These are phyloP conservation scores for Pyropia yezoensis DNA, from an alignment of 23 red algal genomes.

Conservation along the genomic window DNA sequence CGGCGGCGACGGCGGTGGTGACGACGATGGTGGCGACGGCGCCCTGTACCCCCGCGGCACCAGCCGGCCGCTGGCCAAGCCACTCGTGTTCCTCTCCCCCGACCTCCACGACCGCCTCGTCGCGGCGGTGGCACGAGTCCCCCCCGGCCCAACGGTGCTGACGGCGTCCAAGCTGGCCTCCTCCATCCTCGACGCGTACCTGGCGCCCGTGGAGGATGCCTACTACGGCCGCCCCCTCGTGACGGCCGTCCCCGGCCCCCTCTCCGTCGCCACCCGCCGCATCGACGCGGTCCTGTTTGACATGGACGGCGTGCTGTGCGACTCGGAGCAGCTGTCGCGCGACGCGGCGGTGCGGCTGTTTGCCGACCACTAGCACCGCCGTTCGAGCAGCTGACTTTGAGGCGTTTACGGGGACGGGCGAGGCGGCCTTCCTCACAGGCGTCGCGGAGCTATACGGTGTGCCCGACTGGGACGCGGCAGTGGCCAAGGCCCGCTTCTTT, in stretches of 20 bases:
- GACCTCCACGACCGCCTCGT: too few relatives aligned
- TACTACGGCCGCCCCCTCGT: conserved; percentile 28
- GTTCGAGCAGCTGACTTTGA: conserved; percentile 61
- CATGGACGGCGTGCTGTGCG: conserved; percentile 92
- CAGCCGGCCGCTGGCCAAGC: too few relatives aligned
- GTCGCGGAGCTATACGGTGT: conserved; percentile 56
- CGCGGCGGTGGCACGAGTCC: too few relatives aligned
- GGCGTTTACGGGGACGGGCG: conserved; percentile 77
- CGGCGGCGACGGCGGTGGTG: too few relatives aligned
- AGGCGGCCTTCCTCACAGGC: conserved; percentile 64
- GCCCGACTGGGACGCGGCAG: conserved; percentile 27
- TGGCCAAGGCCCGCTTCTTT: conserved; percentile 72
- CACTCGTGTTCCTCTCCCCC: too few relatives aligned
- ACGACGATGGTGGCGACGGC: too few relatives aligned
- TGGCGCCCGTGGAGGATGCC: conserved; percentile 16
- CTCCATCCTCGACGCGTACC: conserved; percentile 45
- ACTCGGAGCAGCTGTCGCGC: conserved; percentile 55
- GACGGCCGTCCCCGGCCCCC: neutral
- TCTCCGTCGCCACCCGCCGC: conserved; percentile 12
- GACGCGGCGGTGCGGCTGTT: conserved; percentile 43
- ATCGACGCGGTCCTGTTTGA: conserved; percentile 80
- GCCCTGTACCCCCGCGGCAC: too few relatives aligned
- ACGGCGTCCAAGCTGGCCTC: conserved; percentile 40
- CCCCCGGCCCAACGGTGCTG: neutral
- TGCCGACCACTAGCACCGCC: conserved; percentile 12